These are phyloP conservation scores for Monotropa hypopitys DNA, from an alignment of 179 eudicot genomes.

Conservation along the genomic window DNA sequence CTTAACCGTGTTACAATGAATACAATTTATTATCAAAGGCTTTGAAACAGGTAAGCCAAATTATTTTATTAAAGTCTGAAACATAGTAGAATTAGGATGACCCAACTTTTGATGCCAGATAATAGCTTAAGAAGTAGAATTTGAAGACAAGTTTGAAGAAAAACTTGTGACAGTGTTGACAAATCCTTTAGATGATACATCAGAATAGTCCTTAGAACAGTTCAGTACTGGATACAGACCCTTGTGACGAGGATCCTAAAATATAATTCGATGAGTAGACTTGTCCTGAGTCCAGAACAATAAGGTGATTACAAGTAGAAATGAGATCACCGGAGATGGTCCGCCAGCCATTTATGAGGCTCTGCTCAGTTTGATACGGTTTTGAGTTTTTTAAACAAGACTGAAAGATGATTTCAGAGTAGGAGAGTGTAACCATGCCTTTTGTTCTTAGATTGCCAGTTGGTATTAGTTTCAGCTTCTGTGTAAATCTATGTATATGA, in stretches of 20 bases:
- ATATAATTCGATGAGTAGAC: too few relatives aligned
- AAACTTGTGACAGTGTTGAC: too few relatives aligned
- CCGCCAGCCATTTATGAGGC: background rate
- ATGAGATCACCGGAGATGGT: background rate
- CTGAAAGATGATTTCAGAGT: background rate
- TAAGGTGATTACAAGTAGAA: background rate
- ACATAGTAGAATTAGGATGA: background rate
- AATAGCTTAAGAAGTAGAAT: too few relatives aligned
- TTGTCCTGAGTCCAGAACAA: too few relatives aligned
- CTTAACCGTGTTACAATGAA: background rate
- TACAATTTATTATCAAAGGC: background rate
- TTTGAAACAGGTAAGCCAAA: background rate
- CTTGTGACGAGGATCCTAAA: background rate
- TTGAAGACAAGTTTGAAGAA: too few relatives aligned
- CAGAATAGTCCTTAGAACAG: too few relatives aligned
- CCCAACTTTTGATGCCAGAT: background rate
- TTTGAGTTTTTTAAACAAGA: background rate
- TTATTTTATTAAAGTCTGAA: background rate
- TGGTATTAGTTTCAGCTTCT: too few relatives aligned
- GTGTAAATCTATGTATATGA: too few relatives aligned
- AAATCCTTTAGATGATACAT: background rate
- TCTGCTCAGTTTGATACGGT: background rate
- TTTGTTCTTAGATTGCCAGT: background rate
- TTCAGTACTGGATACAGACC: background rate
- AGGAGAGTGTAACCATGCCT: background rate